phyloP scores from a whole-genome alignment of 2,329 filamentous ascomycete species.

The Rutstroemia sp. region DNA sequence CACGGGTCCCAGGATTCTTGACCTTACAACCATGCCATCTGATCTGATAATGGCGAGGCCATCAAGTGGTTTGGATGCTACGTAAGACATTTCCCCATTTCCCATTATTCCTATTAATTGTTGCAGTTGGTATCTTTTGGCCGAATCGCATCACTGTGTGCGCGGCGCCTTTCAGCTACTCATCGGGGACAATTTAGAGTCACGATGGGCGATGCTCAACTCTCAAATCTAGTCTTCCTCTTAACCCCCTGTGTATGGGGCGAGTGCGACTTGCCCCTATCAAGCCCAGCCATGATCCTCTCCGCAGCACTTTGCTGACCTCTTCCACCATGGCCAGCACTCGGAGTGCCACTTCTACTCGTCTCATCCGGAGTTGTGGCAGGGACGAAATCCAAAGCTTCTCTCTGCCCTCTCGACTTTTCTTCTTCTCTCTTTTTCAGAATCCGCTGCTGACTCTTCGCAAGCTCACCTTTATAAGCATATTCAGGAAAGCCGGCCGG shows the following conservation, averaged over 20 bases:
- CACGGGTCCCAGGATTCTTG: too few species aligned
- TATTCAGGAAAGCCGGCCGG: slow-evolving; percentile 46
- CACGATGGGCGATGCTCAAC: slow-evolving; percentile 15
- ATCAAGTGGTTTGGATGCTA: too few species aligned
- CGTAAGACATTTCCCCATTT: too few species aligned
- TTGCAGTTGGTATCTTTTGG: too few species aligned
- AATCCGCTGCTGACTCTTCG: slow-evolving; percentile 36
- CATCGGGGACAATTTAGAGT: neutral
- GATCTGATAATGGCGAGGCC: too few species aligned
- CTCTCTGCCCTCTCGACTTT: slow-evolving; percentile 25
- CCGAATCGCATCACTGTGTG: too few species aligned
- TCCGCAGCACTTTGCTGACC: slow-evolving; percentile 28
- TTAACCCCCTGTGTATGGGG: slow-evolving; percentile 27
- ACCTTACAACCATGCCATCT: too few species aligned
- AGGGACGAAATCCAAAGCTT: slow-evolving; percentile 29
- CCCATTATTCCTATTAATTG: too few species aligned
- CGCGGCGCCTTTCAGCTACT: neutral
- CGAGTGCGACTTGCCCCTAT: slow-evolving; percentile 25
- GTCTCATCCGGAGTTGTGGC: slow-evolving; percentile 19
- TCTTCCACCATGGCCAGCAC: slow-evolving; percentile 11
- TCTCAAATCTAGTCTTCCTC: slow-evolving; percentile 30
- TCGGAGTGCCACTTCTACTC: slow-evolving; percentile 21
- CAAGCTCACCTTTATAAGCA: slow-evolving; percentile 45
- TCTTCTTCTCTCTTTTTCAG: slow-evolving; percentile 27
- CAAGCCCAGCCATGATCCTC: slow-evolving; percentile 30